A percentile compares a stretch with the other conserved stretches of the same genome.
Evolutionary conservation across 805 yeast genomes (phyloP).

Genomic region (Zygosaccharomyces rouxii): DNA sequence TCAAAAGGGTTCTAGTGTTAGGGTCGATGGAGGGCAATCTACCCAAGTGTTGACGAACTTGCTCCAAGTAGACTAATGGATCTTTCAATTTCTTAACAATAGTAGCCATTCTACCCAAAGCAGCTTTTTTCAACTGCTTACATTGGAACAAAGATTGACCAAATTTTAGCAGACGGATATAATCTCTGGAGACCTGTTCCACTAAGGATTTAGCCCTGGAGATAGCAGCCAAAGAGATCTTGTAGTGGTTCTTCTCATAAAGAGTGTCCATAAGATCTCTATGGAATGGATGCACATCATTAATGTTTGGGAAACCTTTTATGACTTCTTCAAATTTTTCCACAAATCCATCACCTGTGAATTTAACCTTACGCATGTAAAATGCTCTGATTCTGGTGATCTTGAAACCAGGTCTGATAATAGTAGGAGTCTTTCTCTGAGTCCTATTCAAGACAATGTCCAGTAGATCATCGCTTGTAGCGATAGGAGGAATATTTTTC

Average conservation of each 20-base stretch:
- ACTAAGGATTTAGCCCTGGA: conserved; percentile 90
- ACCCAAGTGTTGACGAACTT: conserved; percentile 98
- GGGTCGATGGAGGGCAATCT: conserved; percentile 98
- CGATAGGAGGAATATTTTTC: conserved; percentile 97
- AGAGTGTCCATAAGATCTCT: conserved; percentile 96
- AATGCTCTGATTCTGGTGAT: conserved; percentile 95
- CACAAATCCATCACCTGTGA: conserved; percentile 91
- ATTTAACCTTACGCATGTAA: conserved; percentile 96
- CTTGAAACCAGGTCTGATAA: conserved; percentile 92
- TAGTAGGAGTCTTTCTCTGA: conserved; percentile 99
- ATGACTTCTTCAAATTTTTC: conserved; percentile 87
- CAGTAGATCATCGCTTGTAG: conserved; percentile 85
- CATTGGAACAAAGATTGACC: conserved; percentile 98
- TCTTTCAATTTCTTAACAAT: conserved; percentile 93
- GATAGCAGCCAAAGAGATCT: conserved; percentile 91
- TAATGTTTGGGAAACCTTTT: conserved; percentile 89
- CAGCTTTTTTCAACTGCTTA: conserved; percentile 97
- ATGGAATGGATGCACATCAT: conserved; percentile 98
- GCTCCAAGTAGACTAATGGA: conserved; percentile 88
- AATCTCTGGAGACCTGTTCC: conserved; percentile 95
- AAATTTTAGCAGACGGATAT: conserved; percentile 86
- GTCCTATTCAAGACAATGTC: conserved; percentile 96
- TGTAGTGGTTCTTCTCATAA: conserved; percentile 96
- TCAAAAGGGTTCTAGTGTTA: conserved; percentile 92
- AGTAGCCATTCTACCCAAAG: conserved; percentile 99